phyloP scores from a whole-genome alignment of 1,284 basidiomycete genomes.

The Ceratobasidium sp. region DNA sequence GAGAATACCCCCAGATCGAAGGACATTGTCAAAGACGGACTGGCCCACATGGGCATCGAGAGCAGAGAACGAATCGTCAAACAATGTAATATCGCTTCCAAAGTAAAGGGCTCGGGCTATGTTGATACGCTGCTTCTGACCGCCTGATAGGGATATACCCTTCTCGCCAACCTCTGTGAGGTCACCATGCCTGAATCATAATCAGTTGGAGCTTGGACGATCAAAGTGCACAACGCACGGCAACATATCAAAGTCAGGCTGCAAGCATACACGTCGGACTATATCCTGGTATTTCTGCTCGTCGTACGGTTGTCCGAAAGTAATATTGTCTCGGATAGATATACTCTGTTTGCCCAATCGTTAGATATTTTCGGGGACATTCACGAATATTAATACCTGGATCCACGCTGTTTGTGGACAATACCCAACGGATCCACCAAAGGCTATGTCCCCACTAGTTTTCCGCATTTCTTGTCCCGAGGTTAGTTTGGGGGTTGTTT shows the following conservation, averaged over 20 bases:
- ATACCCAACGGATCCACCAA: constrained; percentile 78
- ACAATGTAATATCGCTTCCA: constrained; percentile 83
- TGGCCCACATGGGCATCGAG: constrained; percentile 89
- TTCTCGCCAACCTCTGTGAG: constrained; percentile 71
- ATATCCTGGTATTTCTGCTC: constrained; percentile 56
- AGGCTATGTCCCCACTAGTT: constrained; percentile 60
- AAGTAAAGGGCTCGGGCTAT: constrained; percentile 88
- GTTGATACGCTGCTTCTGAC: constrained; percentile 77
- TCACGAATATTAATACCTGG: constrained; percentile 53
- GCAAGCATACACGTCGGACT: constrained; percentile 59
- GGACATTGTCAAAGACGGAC: constrained; percentile 82
- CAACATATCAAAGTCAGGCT: constrained; percentile 79
- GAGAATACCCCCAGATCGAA: constrained; percentile 63
- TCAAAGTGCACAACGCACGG: constrained; percentile 78
- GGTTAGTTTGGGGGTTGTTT: too few species aligned
- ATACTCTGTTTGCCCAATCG: background rate
- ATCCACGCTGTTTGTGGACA: constrained; percentile 91
- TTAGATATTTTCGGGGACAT: background rate
- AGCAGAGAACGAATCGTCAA: constrained; percentile 81
- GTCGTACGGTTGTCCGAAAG: constrained; percentile 82
- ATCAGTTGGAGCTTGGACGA: too few species aligned
- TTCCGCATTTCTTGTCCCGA: constrained; percentile 64
- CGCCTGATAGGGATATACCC: constrained; percentile 78
- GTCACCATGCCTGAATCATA: too few species aligned
- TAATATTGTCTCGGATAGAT: constrained; percentile 75